These are phyloP conservation scores for Combretum micranthum DNA, from an alignment of 345 rosid species.

Conservation along the genomic window DNA sequence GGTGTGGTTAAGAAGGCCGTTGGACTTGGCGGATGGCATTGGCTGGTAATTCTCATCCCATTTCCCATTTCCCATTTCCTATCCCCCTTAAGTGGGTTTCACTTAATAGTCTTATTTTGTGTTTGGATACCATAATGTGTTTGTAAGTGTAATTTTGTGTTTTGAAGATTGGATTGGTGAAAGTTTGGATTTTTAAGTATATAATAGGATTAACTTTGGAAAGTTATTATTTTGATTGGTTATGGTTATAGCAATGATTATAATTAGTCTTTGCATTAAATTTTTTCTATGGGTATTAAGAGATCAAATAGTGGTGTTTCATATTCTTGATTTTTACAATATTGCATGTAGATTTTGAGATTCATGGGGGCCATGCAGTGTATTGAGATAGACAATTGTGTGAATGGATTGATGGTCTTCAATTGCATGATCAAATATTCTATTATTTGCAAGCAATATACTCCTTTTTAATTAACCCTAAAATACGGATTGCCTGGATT, in stretches of 20 bases:
- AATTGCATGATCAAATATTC: too few relatives aligned
- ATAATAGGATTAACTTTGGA: neutral
- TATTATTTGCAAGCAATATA: too few relatives aligned
- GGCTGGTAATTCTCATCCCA: constrained; percentile 58
- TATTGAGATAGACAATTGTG: too few relatives aligned
- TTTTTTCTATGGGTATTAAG: too few relatives aligned
- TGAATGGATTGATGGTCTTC: too few relatives aligned
- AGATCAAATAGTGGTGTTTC: too few relatives aligned
- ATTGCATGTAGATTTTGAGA: too few relatives aligned
- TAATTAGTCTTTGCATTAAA: neutral
- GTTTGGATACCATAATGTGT: constrained; percentile 4
- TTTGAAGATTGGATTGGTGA: neutral
- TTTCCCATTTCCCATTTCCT: neutral
- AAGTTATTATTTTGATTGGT: neutral
- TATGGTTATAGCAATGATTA: neutral
- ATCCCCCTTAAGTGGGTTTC: neutral
- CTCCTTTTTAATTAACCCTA: too few relatives aligned
- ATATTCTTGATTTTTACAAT: too few relatives aligned
- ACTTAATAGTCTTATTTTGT: neutral
- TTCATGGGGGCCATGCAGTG: too few relatives aligned
- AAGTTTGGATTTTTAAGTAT: neutral
- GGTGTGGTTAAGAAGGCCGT: constrained; percentile 98
- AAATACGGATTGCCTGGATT: too few relatives aligned
- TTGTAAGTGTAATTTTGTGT: constrained; percentile 2
- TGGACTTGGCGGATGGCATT: constrained; percentile 99